Evolutionary conservation across 1,139 yeast genomes (phyloP).

Genomic region (Magnusiomyces tetraspermus): DNA sequence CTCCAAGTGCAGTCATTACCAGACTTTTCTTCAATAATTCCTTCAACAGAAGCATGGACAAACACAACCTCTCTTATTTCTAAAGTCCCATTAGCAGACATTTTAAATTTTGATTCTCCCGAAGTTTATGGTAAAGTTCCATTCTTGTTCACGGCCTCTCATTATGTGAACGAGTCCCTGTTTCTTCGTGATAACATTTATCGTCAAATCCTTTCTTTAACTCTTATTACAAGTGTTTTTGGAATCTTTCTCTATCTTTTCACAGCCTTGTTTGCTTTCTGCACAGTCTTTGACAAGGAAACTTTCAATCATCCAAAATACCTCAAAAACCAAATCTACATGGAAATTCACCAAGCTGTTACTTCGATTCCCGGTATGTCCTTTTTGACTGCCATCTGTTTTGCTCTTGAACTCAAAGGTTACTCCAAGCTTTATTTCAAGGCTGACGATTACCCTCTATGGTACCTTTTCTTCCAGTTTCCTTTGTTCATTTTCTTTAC

Average conservation of each 20-base stretch:
- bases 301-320: constrained; percentile 94
- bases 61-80: constrained; percentile 5
- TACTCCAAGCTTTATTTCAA: constrained; percentile 67
- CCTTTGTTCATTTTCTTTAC: constrained; percentile 83
- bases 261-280: constrained; percentile 69
- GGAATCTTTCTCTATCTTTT: constrained; percentile 73
- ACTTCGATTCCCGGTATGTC: constrained; percentile 88
- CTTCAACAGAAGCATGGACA: constrained; percentile 1
- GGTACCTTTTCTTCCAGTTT: constrained; percentile 52
- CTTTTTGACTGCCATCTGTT: constrained; percentile 78
- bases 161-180: constrained; percentile 50
- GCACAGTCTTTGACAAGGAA: constrained; percentile 71
- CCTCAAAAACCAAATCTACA: constrained; percentile 78
- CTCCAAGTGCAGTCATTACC: neutral
- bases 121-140: constrained; percentile 42
- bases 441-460: constrained; percentile 58
- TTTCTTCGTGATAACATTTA: constrained; percentile 61
- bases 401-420: constrained; percentile 73
- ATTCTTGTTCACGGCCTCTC: constrained; percentile 41
- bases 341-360: constrained; percentile 72
- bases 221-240: constrained; percentile 64
- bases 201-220: constrained; percentile 62
- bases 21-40: neutral
- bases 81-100: constrained; percentile 12
- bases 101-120: constrained; percentile 6